A percentile compares a stretch with the other conserved stretches of the same genome.
phyloP scores from a whole-genome alignment of 768 basidiomycete genomes.

The Hydnomerulius pinastri region DNA sequence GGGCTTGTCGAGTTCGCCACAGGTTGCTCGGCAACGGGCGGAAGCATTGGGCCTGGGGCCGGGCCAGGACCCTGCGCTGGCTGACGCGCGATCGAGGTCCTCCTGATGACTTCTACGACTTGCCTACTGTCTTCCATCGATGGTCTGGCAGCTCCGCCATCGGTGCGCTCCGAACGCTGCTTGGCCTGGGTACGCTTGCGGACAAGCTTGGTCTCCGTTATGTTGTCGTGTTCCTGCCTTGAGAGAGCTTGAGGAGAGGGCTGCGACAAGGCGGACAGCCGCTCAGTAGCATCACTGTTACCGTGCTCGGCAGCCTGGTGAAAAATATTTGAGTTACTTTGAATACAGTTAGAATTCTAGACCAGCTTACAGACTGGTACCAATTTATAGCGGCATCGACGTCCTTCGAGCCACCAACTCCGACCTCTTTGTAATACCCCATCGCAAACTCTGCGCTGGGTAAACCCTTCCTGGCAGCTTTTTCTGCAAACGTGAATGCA shows the following conservation, averaged over 20 bases:
- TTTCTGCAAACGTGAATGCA: constrained; percentile 88
- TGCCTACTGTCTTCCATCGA: constrained; percentile 39
- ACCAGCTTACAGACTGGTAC: constrained; percentile 62
- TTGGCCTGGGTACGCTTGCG: constrained; percentile 78
- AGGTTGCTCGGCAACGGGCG: constrained; percentile 18
- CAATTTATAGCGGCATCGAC: constrained; percentile 68
- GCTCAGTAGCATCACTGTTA: constrained; percentile 77
- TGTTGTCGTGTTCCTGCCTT: constrained; percentile 74
- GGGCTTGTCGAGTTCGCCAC: constrained; percentile 2
- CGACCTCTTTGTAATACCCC: constrained; percentile 94
- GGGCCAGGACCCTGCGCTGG: constrained; percentile 13
- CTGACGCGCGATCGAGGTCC: constrained; percentile 42
- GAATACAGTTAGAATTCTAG: background rate
- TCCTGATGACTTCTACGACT: constrained; percentile 58
- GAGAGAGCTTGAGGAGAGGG: constrained; percentile 67
- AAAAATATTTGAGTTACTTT: background rate
- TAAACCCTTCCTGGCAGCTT: constrained; percentile 74
- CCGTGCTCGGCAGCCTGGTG: constrained; percentile 72
- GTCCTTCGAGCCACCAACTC: constrained; percentile 74
- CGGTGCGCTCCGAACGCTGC: constrained; percentile 44
- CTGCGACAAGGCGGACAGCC: constrained; percentile 67
- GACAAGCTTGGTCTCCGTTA: constrained; percentile 80
- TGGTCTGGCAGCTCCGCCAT: constrained; percentile 9
- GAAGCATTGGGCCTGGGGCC: constrained; percentile 1
- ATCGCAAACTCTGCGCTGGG: constrained; percentile 91